Conservation (phyloP, 2,329 filamentous ascomycete species). For the Juglanconis juglandina region DNA sequence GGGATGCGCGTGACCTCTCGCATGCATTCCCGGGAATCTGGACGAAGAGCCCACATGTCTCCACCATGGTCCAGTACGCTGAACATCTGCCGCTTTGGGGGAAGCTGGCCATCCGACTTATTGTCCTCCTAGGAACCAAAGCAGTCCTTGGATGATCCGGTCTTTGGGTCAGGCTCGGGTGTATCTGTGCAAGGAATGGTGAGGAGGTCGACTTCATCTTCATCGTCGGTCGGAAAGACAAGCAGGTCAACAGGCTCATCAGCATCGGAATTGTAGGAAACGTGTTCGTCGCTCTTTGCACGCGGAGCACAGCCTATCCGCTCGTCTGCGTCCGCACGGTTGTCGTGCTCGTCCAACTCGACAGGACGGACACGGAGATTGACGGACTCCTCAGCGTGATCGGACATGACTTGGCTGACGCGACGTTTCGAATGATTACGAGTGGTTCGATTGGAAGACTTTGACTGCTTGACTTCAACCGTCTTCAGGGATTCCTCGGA, state of each 20-base stretch:
- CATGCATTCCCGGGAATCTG: neutral
- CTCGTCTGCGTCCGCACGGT: neutral
- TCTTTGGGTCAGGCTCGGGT: neutral
- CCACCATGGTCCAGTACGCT: neutral
- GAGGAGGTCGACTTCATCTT: neutral
- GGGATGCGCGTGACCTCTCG: neutral
- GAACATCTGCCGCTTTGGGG: conserved; percentile 1
- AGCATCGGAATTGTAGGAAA: neutral
- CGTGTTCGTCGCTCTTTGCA: neutral
- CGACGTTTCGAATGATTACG: neutral
- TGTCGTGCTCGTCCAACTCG: neutral
- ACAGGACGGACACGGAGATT: neutral
- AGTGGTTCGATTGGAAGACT: neutral
- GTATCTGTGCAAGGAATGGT: conserved; percentile 1
- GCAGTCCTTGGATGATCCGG: neutral
- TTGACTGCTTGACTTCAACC: neutral
- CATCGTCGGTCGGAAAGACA: neutral
- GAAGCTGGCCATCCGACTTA: neutral
- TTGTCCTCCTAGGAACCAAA: neutral
- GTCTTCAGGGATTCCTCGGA: neutral
- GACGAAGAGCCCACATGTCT: conserved; percentile 4
- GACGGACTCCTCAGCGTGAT: neutral
- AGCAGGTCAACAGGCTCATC: conserved; percentile 1
- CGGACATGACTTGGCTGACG: neutral
- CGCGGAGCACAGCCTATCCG: neutral